phyloP scores from a whole-genome alignment of 345 rosid species.

The Xanthoceras sorbifolium region DNA sequence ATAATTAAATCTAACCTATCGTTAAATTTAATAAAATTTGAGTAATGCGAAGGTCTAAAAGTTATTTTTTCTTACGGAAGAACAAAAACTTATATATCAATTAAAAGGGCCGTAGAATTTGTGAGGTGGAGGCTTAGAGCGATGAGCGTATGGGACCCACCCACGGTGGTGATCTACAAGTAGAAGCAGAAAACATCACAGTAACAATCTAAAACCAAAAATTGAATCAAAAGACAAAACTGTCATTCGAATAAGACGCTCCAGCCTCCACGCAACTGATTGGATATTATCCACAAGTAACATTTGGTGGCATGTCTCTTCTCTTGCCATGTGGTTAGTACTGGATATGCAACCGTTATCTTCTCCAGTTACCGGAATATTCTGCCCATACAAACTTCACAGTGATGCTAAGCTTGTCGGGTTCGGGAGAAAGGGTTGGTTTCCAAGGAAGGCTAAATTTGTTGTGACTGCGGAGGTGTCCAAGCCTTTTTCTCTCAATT shows the following conservation, averaged over 20 bases:
- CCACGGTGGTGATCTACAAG: not conserved
- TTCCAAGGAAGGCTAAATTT: conserved; percentile 45
- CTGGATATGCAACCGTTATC: conserved; percentile 47
- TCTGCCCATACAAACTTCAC: conserved; percentile 28
- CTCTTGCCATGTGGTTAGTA: conserved; percentile 47
- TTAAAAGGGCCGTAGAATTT: no score
- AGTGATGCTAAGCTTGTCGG: conserved; percentile 34
- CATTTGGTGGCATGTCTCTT: conserved; percentile 60
- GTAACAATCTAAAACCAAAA: not conserved
- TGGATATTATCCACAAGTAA: conserved; percentile 14
- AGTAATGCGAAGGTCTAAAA: no score
- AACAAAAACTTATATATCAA: no score
- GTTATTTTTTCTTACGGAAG: no score
- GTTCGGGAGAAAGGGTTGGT: conserved; percentile 35
- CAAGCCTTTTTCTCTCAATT: conserved; percentile 50
- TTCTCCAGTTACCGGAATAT: conserved; percentile 55
- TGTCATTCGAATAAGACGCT: not conserved
- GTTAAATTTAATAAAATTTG: no score
- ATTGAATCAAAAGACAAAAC: not conserved
- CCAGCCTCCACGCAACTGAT: not conserved
- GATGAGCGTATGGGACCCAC: not conserved
- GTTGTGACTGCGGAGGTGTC: conserved; percentile 64
- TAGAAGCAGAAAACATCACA: not conserved
- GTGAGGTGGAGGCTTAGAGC: no score
- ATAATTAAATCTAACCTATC: no score